Evolutionary conservation across 176 grass and related monocot genomes (phyloP), one percentile per base, ranked within the genome.

Genomic region (Lolium rigidum): DNA sequence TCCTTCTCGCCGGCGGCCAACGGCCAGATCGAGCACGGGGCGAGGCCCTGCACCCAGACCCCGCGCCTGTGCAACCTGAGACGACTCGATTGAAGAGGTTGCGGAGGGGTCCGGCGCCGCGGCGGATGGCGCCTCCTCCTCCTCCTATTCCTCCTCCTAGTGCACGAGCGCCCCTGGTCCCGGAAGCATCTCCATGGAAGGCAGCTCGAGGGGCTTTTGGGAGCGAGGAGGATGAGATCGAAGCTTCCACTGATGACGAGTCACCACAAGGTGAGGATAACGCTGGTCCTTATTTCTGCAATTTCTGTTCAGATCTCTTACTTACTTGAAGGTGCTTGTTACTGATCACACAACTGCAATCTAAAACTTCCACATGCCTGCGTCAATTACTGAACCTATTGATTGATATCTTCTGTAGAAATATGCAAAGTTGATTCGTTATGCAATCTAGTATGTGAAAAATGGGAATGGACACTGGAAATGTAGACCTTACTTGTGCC

Each of bases 201-300:
- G 52, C 18, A 41, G 41, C 20, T 24, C 22, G 66, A 8, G 82
- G 37, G 4, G 51, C 50, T 6, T 38, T 84, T 79, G 74, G 80
- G 48, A 91, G 84, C 31, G 41, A 66, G 1, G 89, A 93, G 47
- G 94, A 97, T 28, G 94, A 92, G 35, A 94, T 97, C 2, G 94
- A 94, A 39, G 71, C 71, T 48, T 94, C 84, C 61, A 90, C 87
- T 3, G 85, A 94, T 3, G 94, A 97, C 38, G 92, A 97, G 21
- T 57, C 22, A 31, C 70, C 43, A 2, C 85, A 25, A 90, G 94
- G 94, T 92, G 20, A 79, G 74, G 2, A 7, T 24, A 68, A 25
- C 5, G 7, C n/a, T 24, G 2, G 41, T 59, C 10, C 49, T 18
- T 15, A 35, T 18, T 69, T 70, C 12, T 52, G 64, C 3, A 67